Conservation (phyloP, 371 early-diverging fungal species). For the Mucor plumbeus region DNA sequence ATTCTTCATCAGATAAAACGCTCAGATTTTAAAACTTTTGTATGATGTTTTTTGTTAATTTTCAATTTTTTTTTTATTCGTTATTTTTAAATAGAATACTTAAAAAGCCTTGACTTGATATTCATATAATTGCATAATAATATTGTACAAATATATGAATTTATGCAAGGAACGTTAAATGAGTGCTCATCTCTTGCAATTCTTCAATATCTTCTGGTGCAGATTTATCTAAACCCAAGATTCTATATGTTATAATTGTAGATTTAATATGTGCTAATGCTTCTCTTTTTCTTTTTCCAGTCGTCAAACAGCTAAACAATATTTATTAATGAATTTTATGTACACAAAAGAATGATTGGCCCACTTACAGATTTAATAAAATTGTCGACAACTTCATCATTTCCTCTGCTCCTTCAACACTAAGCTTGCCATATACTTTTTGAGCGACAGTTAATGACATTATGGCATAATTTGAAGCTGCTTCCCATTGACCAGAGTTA, state of each 20-base stretch:
- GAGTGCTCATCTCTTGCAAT: slow-evolving; percentile 19
- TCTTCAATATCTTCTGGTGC: slow-evolving; percentile 30
- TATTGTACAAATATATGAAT: too few relatives aligned
- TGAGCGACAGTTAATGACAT: slow-evolving; percentile 27
- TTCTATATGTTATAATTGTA: slow-evolving; percentile 20
- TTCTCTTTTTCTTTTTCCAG: slow-evolving; percentile 12
- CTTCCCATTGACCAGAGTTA: slow-evolving; percentile 5
- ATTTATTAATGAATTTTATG: background rate
- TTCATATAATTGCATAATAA: too few relatives aligned
- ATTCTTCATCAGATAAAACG: too few relatives aligned
- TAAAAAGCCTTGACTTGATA: too few relatives aligned
- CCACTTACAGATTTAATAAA: slow-evolving; percentile 27
- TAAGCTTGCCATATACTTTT: slow-evolving; percentile 28
- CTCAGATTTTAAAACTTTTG: too few relatives aligned
- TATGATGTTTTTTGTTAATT: too few relatives aligned
- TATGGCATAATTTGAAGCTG: slow-evolving; percentile 23
- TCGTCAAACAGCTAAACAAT: background rate
- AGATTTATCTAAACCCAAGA: slow-evolving; percentile 23
- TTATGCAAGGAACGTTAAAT: background rate
- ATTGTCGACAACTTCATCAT: slow-evolving; percentile 38
- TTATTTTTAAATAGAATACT: too few relatives aligned
- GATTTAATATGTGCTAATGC: slow-evolving; percentile 20
- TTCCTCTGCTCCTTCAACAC: slow-evolving; percentile 41
- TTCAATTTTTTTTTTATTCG: too few relatives aligned
- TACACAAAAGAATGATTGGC: too few relatives aligned